Percentiles rank a stretch among this genome's conserved stretches.
These are phyloP conservation scores for Brasilioporus rufonigricans DNA, from an alignment of 768 basidiomycete species.

Conservation along the genomic window DNA sequence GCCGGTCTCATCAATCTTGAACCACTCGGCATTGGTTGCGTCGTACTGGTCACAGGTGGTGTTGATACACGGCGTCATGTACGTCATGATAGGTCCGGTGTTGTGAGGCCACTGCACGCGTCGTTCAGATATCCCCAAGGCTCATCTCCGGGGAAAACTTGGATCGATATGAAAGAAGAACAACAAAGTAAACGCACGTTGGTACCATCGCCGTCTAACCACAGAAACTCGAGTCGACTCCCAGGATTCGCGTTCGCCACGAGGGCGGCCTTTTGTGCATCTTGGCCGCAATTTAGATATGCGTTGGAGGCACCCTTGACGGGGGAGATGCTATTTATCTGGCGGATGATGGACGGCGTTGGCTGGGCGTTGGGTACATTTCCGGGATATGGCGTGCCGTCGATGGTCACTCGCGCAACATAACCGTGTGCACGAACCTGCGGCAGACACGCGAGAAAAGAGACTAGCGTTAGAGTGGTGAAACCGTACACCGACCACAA, in stretches of 20 bases:
- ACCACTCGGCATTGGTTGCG: slow-evolving; percentile 59
- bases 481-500: too few relatives aligned
- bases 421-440: slow-evolving; percentile 52
- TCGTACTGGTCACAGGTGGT: slow-evolving; percentile 58
- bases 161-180: background rate
- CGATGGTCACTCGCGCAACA: slow-evolving; percentile 40
- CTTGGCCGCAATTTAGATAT: slow-evolving; percentile 58
- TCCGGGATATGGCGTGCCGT: slow-evolving; percentile 43
- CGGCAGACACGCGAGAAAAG: background rate
- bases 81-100: slow-evolving; percentile 70
- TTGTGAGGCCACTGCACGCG: slow-evolving; percentile 49
- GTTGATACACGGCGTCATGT: slow-evolving; percentile 63
- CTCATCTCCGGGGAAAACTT: background rate
- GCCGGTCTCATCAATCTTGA: slow-evolving; percentile 54
- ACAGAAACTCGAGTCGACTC: slow-evolving; percentile 51
- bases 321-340: slow-evolving; percentile 41
- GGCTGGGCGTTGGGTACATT: slow-evolving; percentile 41
- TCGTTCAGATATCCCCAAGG: slow-evolving; percentile 13
- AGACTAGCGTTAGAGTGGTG: too few relatives aligned
- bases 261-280: slow-evolving; percentile 49
- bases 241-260: slow-evolving; percentile 60
- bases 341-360: slow-evolving; percentile 43
- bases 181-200: slow-evolving; percentile 30
- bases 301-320: slow-evolving; percentile 59
- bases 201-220: slow-evolving; percentile 46